phyloP scores from a whole-genome alignment of 2,329 filamentous ascomycete species.

The Cytospora piceae region DNA sequence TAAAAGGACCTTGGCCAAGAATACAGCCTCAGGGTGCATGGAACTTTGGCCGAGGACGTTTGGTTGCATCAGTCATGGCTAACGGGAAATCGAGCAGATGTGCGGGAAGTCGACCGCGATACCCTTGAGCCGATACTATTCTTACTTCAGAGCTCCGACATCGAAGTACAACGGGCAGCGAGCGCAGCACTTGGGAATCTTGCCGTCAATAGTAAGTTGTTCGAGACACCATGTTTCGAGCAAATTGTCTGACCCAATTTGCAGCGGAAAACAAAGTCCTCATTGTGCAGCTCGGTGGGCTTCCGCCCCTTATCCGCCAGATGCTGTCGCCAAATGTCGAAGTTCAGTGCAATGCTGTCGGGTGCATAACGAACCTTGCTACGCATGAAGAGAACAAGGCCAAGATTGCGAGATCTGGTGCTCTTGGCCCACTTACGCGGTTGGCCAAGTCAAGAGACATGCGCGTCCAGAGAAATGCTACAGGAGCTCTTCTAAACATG shows the following conservation, averaged over 20 bases:
- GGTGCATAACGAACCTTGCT: slow-evolving; percentile 96
- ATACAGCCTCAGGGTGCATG: background rate
- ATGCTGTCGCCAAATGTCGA: slow-evolving; percentile 99
- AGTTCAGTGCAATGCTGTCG: slow-evolving; percentile 98
- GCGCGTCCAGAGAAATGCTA: slow-evolving; percentile 97
- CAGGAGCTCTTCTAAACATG: slow-evolving; percentile 96
- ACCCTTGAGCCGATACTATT: slow-evolving; percentile 96
- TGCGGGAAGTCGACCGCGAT: slow-evolving; percentile 90
- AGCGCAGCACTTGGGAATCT: slow-evolving; percentile 95
- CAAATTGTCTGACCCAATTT: slow-evolving; percentile 46
- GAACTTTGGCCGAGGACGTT: background rate
- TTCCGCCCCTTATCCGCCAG: slow-evolving; percentile 90
- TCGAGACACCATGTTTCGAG: background rate
- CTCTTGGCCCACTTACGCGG: slow-evolving; percentile 85
- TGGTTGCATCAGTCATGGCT: slow-evolving; percentile 12
- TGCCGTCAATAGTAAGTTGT: slow-evolving; percentile 84
- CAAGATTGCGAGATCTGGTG: slow-evolving; percentile 94
- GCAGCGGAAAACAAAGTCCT: slow-evolving; percentile 95
- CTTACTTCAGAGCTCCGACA: slow-evolving; percentile 90
- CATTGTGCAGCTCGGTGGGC: slow-evolving; percentile 89
- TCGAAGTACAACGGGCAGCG: slow-evolving; percentile 94
- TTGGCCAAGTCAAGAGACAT: slow-evolving; percentile 98
- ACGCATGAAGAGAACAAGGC: slow-evolving; percentile 99
- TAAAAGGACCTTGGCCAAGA: slow-evolving; percentile 10
- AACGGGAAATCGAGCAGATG: slow-evolving; percentile 64